These are phyloP conservation scores for Fusarium bactridioides DNA, from an alignment of 2,329 filamentous ascomycete species.

Conservation along the genomic window DNA sequence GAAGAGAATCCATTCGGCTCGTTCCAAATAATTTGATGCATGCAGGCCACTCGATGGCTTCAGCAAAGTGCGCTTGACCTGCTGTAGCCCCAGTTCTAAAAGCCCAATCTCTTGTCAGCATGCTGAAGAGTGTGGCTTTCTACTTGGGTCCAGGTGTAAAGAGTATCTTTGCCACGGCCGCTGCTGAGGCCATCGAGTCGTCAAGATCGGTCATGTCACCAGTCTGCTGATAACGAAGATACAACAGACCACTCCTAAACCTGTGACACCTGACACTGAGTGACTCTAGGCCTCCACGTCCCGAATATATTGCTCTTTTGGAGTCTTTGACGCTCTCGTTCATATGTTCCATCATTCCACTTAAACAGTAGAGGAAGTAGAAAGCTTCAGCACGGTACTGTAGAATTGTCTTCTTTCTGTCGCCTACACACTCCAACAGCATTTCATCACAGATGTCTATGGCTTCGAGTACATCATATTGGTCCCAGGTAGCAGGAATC, in stretches of 20 bases:
- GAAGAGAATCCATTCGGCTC: background rate
- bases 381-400: background rate
- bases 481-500: background rate
- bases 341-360: background rate
- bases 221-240: background rate
- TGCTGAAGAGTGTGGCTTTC: background rate
- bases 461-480: background rate
- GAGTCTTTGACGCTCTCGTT: background rate
- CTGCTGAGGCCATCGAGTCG: background rate
- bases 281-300: background rate
- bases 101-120: background rate
- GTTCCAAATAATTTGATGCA: background rate
- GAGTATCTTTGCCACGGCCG: background rate
- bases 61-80: background rate
- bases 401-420: background rate
- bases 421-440: rapidly evolving
- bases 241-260: background rate
- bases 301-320: background rate
- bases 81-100: background rate
- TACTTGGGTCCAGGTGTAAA: background rate
- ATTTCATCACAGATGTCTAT: background rate
- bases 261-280: background rate
- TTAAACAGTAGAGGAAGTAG: background rate
- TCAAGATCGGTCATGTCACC: background rate
- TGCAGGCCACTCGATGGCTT: background rate